A percentile compares a stretch with the other conserved stretches of the same genome.
These are phyloP conservation scores for Starmerella apicola DNA, from an alignment of 805 yeast species.

Conservation along the genomic window DNA sequence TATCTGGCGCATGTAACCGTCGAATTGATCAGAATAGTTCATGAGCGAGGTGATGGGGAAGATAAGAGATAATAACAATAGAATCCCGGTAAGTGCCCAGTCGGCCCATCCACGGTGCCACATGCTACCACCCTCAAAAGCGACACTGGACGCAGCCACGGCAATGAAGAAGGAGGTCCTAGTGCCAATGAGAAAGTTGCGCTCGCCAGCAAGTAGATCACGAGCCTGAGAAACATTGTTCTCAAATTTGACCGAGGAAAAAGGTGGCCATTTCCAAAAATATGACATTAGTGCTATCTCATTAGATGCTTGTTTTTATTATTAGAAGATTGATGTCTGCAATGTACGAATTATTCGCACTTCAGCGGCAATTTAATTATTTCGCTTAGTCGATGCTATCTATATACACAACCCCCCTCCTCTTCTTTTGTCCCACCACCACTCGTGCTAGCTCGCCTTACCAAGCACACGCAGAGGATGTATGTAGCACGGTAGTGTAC, in stretches of 20 bases:
- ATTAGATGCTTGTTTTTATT: too few species aligned
- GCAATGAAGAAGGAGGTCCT: slow-evolving; percentile 20
- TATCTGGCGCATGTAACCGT: slow-evolving; percentile 14
- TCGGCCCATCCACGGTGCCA: slow-evolving; percentile 4
- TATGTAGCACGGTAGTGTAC: too few species aligned
- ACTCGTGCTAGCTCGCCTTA: too few species aligned
- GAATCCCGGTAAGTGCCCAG: slow-evolving; percentile 17
- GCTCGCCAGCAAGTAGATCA: slow-evolving; percentile 25
- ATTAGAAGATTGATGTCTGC: too few species aligned
- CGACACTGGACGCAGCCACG: slow-evolving; percentile 22
- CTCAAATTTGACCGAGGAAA: slow-evolving; percentile 18
- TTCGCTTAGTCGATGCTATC: too few species aligned
- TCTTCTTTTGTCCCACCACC: too few species aligned
- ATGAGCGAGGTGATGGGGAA: slow-evolving; percentile 18
- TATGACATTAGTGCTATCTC: too few species aligned
- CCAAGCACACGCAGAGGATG: too few species aligned
- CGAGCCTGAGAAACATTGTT: slow-evolving; percentile 26
- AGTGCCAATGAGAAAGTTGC: slow-evolving; percentile 23
- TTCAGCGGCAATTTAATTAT: too few species aligned
- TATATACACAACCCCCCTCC: too few species aligned
- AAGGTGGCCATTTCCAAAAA: slow-evolving; percentile 20
- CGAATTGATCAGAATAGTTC: slow-evolving; percentile 20
- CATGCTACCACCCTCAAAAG: background rate
- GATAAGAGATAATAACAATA: slow-evolving; percentile 16
- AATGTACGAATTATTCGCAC: too few species aligned